These are phyloP conservation scores for Melanogaster broomeanus DNA, from an alignment of 768 basidiomycete genomes.

Conservation along the genomic window DNA sequence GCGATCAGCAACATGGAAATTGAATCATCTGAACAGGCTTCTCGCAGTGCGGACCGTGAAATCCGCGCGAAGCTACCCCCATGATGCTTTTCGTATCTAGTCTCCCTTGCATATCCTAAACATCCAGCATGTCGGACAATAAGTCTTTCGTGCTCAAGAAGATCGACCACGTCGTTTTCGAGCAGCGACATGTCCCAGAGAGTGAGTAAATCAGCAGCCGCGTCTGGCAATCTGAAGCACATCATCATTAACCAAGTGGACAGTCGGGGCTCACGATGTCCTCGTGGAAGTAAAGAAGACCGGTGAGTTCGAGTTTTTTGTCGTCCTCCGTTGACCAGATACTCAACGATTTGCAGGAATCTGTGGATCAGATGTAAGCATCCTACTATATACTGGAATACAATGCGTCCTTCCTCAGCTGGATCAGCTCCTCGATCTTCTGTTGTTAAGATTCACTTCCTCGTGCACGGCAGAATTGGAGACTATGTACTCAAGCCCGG, in stretches of 20 bases:
- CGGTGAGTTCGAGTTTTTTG: conserved; percentile 45
- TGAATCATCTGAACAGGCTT: not conserved
- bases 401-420: conserved; percentile 4
- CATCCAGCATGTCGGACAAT: conserved; percentile 64
- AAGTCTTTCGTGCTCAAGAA: conserved; percentile 76
- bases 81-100: not conserved
- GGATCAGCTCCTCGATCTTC: conserved; percentile 7
- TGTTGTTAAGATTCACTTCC: conserved; percentile 72
- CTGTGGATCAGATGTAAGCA: conserved; percentile 82
- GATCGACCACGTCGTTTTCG: conserved; percentile 67
- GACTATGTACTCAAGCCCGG: conserved; percentile 72
- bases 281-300: conserved; percentile 92
- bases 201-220: conserved; percentile 42
- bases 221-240: not conserved
- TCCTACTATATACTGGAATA: conserved; percentile 9
- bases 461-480: conserved; percentile 75
- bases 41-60: conserved; percentile 10
- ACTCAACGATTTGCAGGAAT: conserved; percentile 55
- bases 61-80: not conserved
- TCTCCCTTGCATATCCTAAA: not conserved
- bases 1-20: not conserved
- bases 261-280: conserved; percentile 75
- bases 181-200: conserved; percentile 74
- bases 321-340: conserved; percentile 11
- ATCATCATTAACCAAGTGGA: conserved; percentile 2